Conservation (phyloP, 495 filamentous ascomycete genomes). For the Penicillium ochrochloron region DNA sequence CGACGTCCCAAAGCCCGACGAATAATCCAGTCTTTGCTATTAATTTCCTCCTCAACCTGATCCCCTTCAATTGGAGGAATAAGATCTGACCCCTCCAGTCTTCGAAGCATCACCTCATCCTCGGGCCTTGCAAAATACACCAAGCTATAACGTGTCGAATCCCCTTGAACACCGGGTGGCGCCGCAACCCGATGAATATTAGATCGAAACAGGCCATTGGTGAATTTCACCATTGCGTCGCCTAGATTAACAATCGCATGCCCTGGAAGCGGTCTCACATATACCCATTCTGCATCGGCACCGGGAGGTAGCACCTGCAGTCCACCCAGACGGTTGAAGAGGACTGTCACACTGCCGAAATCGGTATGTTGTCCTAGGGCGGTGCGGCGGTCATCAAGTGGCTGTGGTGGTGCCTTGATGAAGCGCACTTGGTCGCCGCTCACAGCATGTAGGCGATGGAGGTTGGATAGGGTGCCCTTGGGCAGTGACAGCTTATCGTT, state of each 20-base stretch:
- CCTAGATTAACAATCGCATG: slow-evolving; percentile 68
- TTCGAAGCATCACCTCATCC: slow-evolving; percentile 56
- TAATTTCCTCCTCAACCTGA: slow-evolving; percentile 46
- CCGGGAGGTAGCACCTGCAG: slow-evolving; percentile 60
- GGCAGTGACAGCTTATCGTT: slow-evolving; percentile 56
- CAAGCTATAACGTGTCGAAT: slow-evolving; percentile 58
- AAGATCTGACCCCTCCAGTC: slow-evolving; percentile 42
- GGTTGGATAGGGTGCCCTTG: slow-evolving; percentile 45
- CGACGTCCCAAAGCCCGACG: slow-evolving; percentile 47
- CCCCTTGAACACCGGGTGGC: slow-evolving; percentile 58
- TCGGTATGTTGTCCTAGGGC: slow-evolving; percentile 57
- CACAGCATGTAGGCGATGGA: slow-evolving; percentile 52
- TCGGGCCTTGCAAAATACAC: slow-evolving; percentile 67
- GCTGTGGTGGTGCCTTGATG: slow-evolving; percentile 52
- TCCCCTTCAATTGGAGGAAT: slow-evolving; percentile 40
- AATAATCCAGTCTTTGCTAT: slow-evolving; percentile 55
- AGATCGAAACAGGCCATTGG: slow-evolving; percentile 60
- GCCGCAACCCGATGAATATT: slow-evolving; percentile 68
- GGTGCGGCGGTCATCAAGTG: slow-evolving; percentile 42
- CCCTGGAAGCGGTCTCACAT: slow-evolving; percentile 61
- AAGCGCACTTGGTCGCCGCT: slow-evolving; percentile 67
- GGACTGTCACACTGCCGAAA: slow-evolving; percentile 59
- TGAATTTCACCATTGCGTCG: slow-evolving; percentile 68
- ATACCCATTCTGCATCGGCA: slow-evolving; percentile 56
- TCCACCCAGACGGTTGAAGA: slow-evolving; percentile 65